phyloP scores from a whole-genome alignment of 768 basidiomycete genomes.

The Tulasnella sp. region DNA sequence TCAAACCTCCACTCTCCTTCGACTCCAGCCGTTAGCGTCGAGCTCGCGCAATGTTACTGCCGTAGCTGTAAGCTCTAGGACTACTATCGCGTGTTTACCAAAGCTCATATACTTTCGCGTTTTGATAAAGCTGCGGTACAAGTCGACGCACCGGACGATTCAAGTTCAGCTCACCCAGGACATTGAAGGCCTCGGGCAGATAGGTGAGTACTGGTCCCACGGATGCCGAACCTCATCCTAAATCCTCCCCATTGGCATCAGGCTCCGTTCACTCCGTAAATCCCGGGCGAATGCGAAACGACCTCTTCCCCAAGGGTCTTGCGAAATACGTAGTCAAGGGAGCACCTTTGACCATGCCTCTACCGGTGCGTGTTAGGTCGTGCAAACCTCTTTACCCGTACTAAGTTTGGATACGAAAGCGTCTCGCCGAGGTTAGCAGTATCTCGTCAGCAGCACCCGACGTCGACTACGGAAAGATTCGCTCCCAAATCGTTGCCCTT shows the following conservation, averaged over 20 bases:
- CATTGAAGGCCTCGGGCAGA: background rate
- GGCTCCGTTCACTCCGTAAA: constrained; percentile 12
- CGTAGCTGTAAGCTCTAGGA: background rate
- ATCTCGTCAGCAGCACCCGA: background rate
- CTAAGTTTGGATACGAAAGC: background rate
- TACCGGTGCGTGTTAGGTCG: background rate
- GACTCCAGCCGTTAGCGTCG: background rate
- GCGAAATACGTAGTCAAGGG: constrained; percentile 15
- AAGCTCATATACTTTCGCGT: background rate
- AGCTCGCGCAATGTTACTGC: background rate
- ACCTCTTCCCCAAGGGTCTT: constrained; percentile 8
- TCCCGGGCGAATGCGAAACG: constrained; percentile 14
- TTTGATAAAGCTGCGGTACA: background rate
- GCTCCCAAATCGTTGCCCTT: background rate
- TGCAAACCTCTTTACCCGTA: background rate
- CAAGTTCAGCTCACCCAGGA: background rate
- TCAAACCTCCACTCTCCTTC: background rate
- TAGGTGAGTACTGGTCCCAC: background rate
- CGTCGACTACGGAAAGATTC: constrained; percentile 3
- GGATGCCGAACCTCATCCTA: background rate
- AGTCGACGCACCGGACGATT: background rate
- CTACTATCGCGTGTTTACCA: background rate
- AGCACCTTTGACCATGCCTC: background rate
- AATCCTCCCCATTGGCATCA: background rate
- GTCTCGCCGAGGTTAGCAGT: background rate